phyloP scores from a whole-genome alignment of 2,329 filamentous ascomycete species.

The Podosphaera fusca region DNA sequence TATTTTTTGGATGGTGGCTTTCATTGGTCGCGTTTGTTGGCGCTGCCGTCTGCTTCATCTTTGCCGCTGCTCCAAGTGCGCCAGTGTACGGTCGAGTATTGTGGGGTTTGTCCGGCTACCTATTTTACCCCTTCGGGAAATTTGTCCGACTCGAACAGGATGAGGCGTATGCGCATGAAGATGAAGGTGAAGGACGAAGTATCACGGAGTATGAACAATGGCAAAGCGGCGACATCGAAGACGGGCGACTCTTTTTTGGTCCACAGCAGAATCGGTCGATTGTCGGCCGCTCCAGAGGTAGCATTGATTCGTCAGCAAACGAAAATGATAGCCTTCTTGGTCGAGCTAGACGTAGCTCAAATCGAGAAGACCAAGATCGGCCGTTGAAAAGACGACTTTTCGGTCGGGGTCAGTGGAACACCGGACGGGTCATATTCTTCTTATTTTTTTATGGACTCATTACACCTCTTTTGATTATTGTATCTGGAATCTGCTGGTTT shows the following conservation, averaged over 20 bases:
- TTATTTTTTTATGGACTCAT: constrained; percentile 86
- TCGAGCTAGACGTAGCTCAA: constrained; percentile 28
- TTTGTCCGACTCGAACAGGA: constrained; percentile 87
- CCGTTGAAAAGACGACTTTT: constrained; percentile 66
- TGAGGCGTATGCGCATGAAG: constrained; percentile 82
- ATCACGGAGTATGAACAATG: constrained; percentile 98
- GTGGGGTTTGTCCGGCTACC: constrained; percentile 60
- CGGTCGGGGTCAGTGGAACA: constrained; percentile 84
- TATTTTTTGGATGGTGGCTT: constrained; percentile 94
- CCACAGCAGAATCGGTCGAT: constrained; percentile 53
- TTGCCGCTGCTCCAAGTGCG: constrained; percentile 58
- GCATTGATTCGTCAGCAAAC: constrained; percentile 60
- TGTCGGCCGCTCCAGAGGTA: constrained; percentile 65
- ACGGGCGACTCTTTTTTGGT: constrained; percentile 88
- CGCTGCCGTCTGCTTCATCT: constrained; percentile 54
- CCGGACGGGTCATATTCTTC: constrained; percentile 89
- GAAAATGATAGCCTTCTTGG: constrained; percentile 83
- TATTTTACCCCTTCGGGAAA: constrained; percentile 92
- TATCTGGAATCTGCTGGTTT: constrained; percentile 82
- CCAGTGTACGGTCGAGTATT: constrained; percentile 69
- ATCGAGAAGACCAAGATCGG: constrained; percentile 19
- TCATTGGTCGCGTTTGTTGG: constrained; percentile 51
- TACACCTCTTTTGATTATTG: constrained; percentile 62
- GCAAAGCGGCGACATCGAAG: constrained; percentile 92
- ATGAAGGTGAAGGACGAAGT: constrained; percentile 83